Conservation (phyloP, 2,329 filamentous ascomycete species). For the Curvularia sp. region DNA sequence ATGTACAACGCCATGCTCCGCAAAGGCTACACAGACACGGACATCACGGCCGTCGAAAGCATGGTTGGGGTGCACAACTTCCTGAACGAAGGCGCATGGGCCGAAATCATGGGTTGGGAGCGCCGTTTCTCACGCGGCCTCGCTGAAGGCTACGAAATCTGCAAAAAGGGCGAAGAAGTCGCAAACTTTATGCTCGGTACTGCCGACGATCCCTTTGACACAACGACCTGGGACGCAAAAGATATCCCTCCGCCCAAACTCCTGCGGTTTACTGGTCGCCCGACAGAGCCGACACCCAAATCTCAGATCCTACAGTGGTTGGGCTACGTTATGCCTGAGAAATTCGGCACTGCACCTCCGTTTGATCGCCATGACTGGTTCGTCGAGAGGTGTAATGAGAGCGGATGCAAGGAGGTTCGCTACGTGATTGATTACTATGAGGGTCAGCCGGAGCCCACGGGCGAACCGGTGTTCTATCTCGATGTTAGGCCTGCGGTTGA, state of each 20-base stretch:
- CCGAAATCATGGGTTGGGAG: slow-evolving; percentile 94
- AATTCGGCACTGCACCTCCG: slow-evolving; percentile 80
- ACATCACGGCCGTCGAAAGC: slow-evolving; percentile 88
- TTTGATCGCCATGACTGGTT: slow-evolving; percentile 99
- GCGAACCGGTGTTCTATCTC: slow-evolving; percentile 93
- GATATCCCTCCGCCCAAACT: slow-evolving; percentile 69
- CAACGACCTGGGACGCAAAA: slow-evolving; percentile 44
- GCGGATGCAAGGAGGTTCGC: slow-evolving; percentile 76
- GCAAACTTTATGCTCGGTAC: slow-evolving; percentile 60
- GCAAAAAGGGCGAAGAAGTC: slow-evolving; percentile 75
- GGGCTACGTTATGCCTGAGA: slow-evolving; percentile 77
- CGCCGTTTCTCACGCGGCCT: slow-evolving; percentile 80
- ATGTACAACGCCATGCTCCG: slow-evolving; percentile 99
- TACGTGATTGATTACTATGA: slow-evolving; percentile 99
- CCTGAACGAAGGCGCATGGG: slow-evolving; percentile 96
- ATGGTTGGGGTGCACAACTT: slow-evolving; percentile 99
- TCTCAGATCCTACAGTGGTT: slow-evolving; percentile 82
- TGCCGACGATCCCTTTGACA: slow-evolving; percentile 42
- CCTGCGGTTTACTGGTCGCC: slow-evolving; percentile 85
- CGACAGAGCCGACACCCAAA: slow-evolving; percentile 90
- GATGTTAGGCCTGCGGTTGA: slow-evolving; percentile 90
- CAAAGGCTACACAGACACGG: slow-evolving; percentile 95
- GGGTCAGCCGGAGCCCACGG: slow-evolving; percentile 78
- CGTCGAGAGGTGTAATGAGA: slow-evolving; percentile 74
- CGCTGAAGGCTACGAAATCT: slow-evolving; percentile 73